A percentile compares a stretch with the other conserved stretches of the same genome.
Conservation (phyloP, 441 rosid genomes). For the Croton laevigatus region DNA sequence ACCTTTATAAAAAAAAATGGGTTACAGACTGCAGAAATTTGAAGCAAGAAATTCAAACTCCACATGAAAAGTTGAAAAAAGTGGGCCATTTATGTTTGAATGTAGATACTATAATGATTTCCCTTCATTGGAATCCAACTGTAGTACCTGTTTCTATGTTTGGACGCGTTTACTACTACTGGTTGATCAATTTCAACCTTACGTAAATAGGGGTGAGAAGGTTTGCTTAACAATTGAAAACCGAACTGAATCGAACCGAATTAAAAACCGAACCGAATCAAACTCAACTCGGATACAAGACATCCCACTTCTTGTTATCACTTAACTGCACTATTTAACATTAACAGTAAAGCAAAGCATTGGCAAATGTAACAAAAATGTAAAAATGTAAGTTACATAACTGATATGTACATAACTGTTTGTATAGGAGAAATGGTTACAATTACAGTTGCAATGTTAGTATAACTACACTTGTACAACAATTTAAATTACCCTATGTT, state of each 20-base stretch:
- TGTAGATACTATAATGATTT: neutral
- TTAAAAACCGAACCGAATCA: neutral
- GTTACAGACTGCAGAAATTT: neutral
- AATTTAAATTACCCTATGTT: neutral
- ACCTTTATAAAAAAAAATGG: too few species aligned
- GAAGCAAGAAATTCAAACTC: constrained; percentile 18
- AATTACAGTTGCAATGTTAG: neutral
- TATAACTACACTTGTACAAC: constrained; percentile 18
- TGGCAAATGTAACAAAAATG: neutral
- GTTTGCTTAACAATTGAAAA: too few species aligned
- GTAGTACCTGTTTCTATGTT: constrained; percentile 6
- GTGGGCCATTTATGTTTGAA: constrained; percentile 13
- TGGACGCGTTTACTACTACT: neutral
- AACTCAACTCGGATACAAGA: too few species aligned
- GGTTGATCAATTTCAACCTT: neutral
- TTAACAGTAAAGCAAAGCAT: neutral
- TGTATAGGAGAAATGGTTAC: neutral
- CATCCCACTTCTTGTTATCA: too few species aligned
- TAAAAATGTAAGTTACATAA: neutral
- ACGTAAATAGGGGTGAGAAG: neutral
- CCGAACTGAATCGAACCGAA: too few species aligned
- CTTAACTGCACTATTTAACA: too few species aligned
- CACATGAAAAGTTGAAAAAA: neutral
- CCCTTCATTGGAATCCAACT: constrained; percentile 15
- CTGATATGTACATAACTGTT: constrained; percentile 6